Evolutionary conservation across 2,329 filamentous ascomycete species (phyloP), one percentile per base, ranked within the genome.

Genomic region (Penicillium olsonii): DNA sequence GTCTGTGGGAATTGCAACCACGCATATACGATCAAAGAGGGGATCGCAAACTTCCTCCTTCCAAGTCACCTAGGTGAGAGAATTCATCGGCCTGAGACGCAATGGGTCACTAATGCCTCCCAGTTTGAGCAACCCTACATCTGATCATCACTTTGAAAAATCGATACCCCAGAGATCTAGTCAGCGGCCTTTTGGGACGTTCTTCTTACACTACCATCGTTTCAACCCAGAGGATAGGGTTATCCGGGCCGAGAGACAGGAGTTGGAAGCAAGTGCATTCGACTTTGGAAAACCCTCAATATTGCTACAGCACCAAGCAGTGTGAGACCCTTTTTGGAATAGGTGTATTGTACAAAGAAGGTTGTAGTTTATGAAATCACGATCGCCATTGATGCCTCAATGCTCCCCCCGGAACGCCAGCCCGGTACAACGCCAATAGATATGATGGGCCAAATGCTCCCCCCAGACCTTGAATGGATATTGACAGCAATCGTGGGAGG

Each of bases 21-120:
- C 68, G 90, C 95, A 76, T 99, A 97, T 72, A 85, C 85, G 51
- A 87, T 99, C 55, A 92, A 94, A 68, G 92, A 99, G 74, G 94
- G 94, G 5, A 96, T 97, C 70, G 90, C 91, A 52, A 97, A 97
- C 72, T 99, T 99, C 66, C 75, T 99, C 67, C 75, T 99, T 60
- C 94, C 94, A 11, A 94, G 88, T 64, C 94, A 99, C 76, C 75
- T 99, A 71, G 94, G 72, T 74, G 48, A 42, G 65, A 19, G 10
- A 27, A 3, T 12, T 11, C n/a, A n/a, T n/a, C n/a, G n/a, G n/a
- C n/a, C n/a, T n/a, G n/a, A n/a, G 5, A 29, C 5, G 10, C 9
- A 9, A 29, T 29, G 9, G 11, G 2, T 31, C 11, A n/a, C 29
- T 31, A n/a, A n/a, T 14, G 29, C 6, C 29, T n/a, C 6, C 14